phyloP scores from a whole-genome alignment of 345 rosid species.

The Populus davidiana region DNA sequence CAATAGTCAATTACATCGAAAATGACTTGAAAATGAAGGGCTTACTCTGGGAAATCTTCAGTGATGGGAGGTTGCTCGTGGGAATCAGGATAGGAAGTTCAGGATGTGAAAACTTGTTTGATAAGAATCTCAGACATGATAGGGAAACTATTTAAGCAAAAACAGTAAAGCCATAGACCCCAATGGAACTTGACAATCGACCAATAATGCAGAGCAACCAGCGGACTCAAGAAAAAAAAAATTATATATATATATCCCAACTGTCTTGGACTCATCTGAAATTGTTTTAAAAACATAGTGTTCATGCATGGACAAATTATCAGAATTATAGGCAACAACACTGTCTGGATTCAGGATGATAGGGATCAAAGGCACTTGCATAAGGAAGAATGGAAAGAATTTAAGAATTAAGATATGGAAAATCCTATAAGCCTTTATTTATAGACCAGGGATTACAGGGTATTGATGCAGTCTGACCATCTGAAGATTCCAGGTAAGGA shows the following conservation, averaged over 20 bases:
- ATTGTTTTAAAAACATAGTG: background rate
- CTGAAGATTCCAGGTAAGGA: conserved; percentile 21
- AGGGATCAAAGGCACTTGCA: background rate
- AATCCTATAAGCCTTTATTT: background rate
- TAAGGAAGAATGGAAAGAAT: background rate
- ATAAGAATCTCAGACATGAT: conserved; percentile 5
- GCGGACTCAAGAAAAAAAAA: background rate
- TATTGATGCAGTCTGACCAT: conserved; percentile 10
- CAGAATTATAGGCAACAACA: background rate
- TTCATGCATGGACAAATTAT: background rate
- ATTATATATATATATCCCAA: background rate
- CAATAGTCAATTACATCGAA: conserved; percentile 45
- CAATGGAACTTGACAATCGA: background rate
- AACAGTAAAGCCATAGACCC: background rate
- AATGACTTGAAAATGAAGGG: conserved; percentile 34
- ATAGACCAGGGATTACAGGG: background rate
- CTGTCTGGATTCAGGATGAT: background rate
- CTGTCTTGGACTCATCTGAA: background rate
- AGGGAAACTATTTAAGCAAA: background rate
- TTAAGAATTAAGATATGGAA: background rate
- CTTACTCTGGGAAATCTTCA: conserved; percentile 37
- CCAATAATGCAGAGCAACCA: background rate
- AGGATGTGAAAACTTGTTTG: conserved; percentile 10
- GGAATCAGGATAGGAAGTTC: conserved; percentile 13
- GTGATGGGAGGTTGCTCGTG: conserved; percentile 19